Evolutionary conservation across 2,329 filamentous ascomycete species (phyloP).

Genomic region (Boeremia lycopersici): DNA sequence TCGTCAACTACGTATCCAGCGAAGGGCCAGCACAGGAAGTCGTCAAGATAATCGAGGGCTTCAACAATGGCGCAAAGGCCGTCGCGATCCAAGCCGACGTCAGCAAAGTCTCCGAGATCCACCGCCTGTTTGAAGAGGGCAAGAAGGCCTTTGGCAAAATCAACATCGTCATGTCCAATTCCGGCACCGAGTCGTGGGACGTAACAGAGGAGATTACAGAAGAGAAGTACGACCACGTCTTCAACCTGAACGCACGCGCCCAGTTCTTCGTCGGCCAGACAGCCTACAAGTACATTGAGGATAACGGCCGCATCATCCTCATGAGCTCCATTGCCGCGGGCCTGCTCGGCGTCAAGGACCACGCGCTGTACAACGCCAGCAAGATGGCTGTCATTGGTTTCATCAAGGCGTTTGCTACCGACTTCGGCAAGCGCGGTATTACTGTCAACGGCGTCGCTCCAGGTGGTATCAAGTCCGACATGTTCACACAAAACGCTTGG

Average conservation of each 20-base stretch:
- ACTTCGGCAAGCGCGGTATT: constrained; percentile 70
- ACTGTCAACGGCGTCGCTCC: constrained; percentile 76
- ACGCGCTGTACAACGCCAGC: constrained; percentile 72
- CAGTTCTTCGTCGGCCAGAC: constrained; percentile 82
- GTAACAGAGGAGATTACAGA: constrained; percentile 71
- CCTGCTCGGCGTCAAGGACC: constrained; percentile 71
- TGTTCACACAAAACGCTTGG: constrained; percentile 62
- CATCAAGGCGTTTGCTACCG: constrained; percentile 72
- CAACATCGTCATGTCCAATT: constrained; percentile 59
- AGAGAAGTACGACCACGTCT: constrained; percentile 74
- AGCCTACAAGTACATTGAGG: constrained; percentile 71
- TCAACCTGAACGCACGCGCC: constrained; percentile 70
- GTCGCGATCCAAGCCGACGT: constrained; percentile 66
- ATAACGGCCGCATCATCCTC: constrained; percentile 74
- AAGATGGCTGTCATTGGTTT: constrained; percentile 77
- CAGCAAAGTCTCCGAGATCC: constrained; percentile 61
- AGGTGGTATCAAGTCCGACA: constrained; percentile 76
- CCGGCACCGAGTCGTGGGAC: constrained; percentile 69
- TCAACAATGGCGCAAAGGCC: constrained; percentile 57
- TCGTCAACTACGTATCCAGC: constrained; percentile 69
- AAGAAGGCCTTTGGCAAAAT: constrained; percentile 53
- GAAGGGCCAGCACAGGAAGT: constrained; percentile 57
- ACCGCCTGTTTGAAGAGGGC: constrained; percentile 58
- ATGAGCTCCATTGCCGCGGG: constrained; percentile 74
- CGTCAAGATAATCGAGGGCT: constrained; percentile 52